Evolutionary conservation across 23 red algal genomes (phyloP).

Genomic region (Gracilariopsis chorda): DNA sequence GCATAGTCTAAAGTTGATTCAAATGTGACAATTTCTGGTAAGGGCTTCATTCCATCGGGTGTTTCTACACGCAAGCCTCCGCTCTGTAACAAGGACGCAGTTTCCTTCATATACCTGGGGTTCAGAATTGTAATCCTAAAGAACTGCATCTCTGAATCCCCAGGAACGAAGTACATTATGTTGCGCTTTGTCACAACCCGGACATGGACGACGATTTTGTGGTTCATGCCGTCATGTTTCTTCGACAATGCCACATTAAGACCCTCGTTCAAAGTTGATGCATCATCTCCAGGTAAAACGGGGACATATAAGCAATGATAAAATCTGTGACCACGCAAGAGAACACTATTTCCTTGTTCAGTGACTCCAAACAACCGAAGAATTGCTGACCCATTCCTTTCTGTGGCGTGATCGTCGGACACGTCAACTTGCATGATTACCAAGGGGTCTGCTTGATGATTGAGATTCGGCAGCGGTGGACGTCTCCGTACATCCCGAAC

Average conservation of each 20-base stretch:
- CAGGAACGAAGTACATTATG: constrained; percentile 85
- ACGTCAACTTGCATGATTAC: constrained; percentile 85
- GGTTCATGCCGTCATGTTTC: background rate
- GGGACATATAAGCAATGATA: constrained; percentile 85
- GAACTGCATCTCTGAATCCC: constrained; percentile 64
- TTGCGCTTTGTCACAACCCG: constrained; percentile 70
- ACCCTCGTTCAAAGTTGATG: background rate
- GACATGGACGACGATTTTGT: constrained; percentile 13
- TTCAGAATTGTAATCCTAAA: constrained; percentile 78
- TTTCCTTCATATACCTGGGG: constrained; percentile 59
- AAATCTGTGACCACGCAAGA: constrained; percentile 69
- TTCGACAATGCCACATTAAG: background rate
- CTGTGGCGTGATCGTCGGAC: background rate
- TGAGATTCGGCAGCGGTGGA: background rate
- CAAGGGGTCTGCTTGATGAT: constrained; percentile 15
- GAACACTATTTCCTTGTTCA: constrained; percentile 51
- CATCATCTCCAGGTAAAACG: constrained; percentile 2
- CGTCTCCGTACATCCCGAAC: constrained; percentile 22
- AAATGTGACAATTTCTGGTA: constrained; percentile 60
- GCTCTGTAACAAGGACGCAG: background rate
- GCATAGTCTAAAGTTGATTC: constrained; percentile 88
- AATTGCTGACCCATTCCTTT: constrained; percentile 13
- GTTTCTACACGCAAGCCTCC: constrained; percentile 37
- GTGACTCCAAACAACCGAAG: constrained; percentile 89
- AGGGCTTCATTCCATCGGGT: background rate